Base-by-base conservation (phyloP, 2,329 filamentous ascomycete genomes). In the Colletotrichum sp. region DNA sequence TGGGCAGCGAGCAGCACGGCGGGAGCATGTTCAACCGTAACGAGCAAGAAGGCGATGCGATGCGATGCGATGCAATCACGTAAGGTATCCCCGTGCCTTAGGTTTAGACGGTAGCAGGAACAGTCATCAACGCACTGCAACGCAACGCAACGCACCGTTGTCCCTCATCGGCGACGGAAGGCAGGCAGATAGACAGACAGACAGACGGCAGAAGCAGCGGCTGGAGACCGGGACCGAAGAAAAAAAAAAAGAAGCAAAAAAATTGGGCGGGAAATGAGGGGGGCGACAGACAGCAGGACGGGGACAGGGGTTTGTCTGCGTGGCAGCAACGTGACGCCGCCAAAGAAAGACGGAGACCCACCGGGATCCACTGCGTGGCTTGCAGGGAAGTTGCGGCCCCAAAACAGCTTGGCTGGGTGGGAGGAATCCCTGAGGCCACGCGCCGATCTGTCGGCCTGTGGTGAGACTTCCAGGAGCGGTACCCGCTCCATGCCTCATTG, bases 381-480 rank as follows among this genome's bases (percentile, higher is more conserved):
- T 71, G 63, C 76, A 78, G 77, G 77, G 77, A 78, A 77, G 76
- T 10, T 34, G 72, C 66, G 62, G 75, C 16, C 71, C 70, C 55
- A 74, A 75, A 75, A 60, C 68, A 63, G 74, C 76, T 63, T 70
- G 73, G 69, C 68, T 68, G 24, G 44, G 71, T 71, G 71, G 70
- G 65, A 66, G 49, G 32, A 44, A 78, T 78, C 77, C 77, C 72
- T 78, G 77, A 76, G 71, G 76, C 77, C 77, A 78, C 72, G 77
- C 77, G 77, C 77, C 76, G 72, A 78, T 78, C 77, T 66, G 65
- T 68, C 63, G 70, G 70, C 63, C 70, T 62, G 30, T 76, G 64
- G 64, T 76, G 65, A 76, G 73, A 76, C 73, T 64, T 57, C 70
- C 34, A 68, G 68, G 39, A 67, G 69, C 10, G 34, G 64, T 30